phyloP scores from a whole-genome alignment of 352 stramenopile species.

The Pythium sp. region DNA sequence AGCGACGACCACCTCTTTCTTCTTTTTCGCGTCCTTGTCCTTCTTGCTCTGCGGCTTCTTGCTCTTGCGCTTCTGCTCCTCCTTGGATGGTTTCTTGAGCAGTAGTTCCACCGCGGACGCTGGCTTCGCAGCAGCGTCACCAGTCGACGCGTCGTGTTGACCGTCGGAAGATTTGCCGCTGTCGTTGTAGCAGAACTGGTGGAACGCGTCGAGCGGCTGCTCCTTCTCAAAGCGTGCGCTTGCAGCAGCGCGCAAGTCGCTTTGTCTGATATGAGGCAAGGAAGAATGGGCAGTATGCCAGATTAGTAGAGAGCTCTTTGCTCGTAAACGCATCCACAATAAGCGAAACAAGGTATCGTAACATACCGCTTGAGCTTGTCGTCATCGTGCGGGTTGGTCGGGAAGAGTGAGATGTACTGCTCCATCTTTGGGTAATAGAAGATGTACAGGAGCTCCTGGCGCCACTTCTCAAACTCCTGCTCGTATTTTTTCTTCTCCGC shows the following conservation, averaged over 20 bases:
- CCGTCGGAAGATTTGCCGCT: conserved; percentile 24
- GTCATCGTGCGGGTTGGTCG: conserved; percentile 47
- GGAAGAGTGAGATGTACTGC: conserved; percentile 71
- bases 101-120: conserved; percentile 42
- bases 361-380: conserved; percentile 39
- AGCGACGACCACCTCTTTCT: conserved; percentile 32
- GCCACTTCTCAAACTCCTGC: conserved; percentile 44
- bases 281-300: background rate
- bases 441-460: conserved; percentile 77
- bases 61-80: conserved; percentile 61
- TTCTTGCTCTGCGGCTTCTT: conserved; percentile 61
- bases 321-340: background rate
- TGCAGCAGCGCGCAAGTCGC: conserved; percentile 40
- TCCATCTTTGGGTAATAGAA: conserved; percentile 79
- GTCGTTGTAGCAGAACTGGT: conserved; percentile 75
- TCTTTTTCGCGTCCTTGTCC: conserved; percentile 23
- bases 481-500: conserved; percentile 34
- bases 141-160: background rate
- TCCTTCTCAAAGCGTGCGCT: conserved; percentile 55
- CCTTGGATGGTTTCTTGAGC: conserved; percentile 64
- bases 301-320: background rate
- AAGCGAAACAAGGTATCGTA: background rate
- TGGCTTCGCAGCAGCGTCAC: background rate
- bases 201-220: conserved; percentile 55
- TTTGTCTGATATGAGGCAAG: conserved; percentile 23